Evolutionary conservation across 306 rosid genomes (phyloP).

Genomic region (Pterocarpus santalinus): DNA sequence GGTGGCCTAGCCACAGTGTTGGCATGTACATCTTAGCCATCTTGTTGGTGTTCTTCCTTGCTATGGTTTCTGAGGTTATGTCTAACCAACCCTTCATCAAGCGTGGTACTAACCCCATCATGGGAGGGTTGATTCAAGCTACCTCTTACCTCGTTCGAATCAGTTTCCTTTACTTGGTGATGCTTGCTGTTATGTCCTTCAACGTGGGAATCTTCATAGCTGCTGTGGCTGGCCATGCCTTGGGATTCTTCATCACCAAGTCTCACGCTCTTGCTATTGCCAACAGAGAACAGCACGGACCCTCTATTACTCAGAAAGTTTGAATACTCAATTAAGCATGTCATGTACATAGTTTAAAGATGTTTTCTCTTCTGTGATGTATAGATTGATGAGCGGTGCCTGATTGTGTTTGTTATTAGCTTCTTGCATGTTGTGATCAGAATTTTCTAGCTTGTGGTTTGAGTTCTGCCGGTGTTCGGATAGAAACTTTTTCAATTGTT

Average conservation of each 20-base stretch:
- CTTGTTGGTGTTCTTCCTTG: slow-evolving; percentile 62
- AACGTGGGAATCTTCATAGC: slow-evolving; percentile 73
- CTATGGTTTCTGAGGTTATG: slow-evolving; percentile 56
- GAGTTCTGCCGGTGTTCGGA: neutral
- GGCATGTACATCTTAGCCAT: slow-evolving; percentile 72
- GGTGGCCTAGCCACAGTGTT: slow-evolving; percentile 65
- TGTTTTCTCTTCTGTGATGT: neutral
- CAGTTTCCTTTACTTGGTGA: slow-evolving; percentile 63
- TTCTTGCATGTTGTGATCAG: neutral
- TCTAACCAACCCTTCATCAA: slow-evolving; percentile 48
- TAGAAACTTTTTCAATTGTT: too few species aligned
- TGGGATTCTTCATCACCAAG: slow-evolving; percentile 66
- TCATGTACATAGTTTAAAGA: neutral
- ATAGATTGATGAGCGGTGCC: neutral
- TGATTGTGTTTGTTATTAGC: slow-evolving; percentile 5
- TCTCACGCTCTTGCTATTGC: slow-evolving; percentile 46
- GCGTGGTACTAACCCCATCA: slow-evolving; percentile 26
- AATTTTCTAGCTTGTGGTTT: neutral
- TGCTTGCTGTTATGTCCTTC: slow-evolving; percentile 86
- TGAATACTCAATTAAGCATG: slow-evolving; percentile 29
- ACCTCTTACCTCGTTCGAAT: slow-evolving; percentile 49
- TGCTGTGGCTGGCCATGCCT: slow-evolving; percentile 71
- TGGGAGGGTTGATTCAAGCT: slow-evolving; percentile 46
- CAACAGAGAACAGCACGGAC: neutral
- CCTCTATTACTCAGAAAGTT: slow-evolving; percentile 25